Evolutionary conservation across 495 filamentous ascomycete species (phyloP).

Genomic region (Penicillium chermesinum): DNA sequence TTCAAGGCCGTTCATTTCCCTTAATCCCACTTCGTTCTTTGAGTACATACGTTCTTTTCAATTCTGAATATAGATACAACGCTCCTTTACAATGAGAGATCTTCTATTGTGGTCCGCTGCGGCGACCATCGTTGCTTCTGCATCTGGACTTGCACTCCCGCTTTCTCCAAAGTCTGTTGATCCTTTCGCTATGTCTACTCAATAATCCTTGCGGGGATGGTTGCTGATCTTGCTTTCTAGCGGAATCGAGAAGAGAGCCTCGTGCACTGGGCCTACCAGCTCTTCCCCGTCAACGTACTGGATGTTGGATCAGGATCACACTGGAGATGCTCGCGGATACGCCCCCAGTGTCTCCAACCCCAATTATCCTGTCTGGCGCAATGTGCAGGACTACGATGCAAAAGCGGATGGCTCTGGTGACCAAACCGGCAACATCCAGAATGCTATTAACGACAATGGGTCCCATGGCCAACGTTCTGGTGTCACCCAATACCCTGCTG

Average conservation of each 20-base stretch:
- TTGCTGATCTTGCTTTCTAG: background rate
- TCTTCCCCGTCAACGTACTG: constrained; percentile 21
- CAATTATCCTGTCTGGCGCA: constrained; percentile 50
- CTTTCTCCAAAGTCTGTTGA: background rate
- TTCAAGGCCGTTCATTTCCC: background rate
- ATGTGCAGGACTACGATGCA: constrained; percentile 48
- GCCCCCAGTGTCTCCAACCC: constrained; percentile 34
- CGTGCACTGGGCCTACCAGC: background rate
- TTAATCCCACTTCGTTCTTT: background rate
- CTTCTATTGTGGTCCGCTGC: background rate
- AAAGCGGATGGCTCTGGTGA: constrained; percentile 39
- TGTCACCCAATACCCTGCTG: constrained; percentile 42
- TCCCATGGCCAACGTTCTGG: constrained; percentile 27
- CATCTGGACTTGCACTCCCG: background rate
- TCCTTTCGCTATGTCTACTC: no score
- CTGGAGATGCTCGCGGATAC: constrained; percentile 23
- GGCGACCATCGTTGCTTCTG: background rate
- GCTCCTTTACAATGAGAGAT: background rate
- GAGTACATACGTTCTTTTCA: background rate
- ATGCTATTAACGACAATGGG: constrained; percentile 30
- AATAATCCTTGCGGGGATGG: no score
- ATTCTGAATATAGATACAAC: background rate
- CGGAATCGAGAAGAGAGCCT: background rate
- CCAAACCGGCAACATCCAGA: constrained; percentile 35
- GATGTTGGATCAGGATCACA: constrained; percentile 27